These are phyloP conservation scores for Sclerotiophoma versabilis DNA, from an alignment of 2,329 filamentous ascomycete species.

Conservation along the genomic window DNA sequence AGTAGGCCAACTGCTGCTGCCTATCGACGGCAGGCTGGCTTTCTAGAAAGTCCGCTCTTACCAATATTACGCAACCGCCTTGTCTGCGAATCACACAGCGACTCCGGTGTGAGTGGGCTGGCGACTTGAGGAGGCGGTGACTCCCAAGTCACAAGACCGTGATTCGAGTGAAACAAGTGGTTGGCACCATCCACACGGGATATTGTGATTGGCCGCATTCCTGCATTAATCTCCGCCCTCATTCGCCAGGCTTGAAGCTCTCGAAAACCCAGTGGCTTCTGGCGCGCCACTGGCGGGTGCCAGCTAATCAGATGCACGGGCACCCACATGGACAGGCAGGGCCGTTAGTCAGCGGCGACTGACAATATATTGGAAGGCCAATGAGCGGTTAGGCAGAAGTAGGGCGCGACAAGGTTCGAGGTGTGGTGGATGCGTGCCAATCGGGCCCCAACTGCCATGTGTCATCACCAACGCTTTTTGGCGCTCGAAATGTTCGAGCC, in stretches of 20 bases:
- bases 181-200: conserved; percentile 20
- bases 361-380: conserved; percentile 39
- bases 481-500: conserved; percentile 36
- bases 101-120: conserved; percentile 22
- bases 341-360: conserved; percentile 39
- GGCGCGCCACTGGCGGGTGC: conserved; percentile 37
- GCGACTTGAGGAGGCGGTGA: conserved; percentile 25
- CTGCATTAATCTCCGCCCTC: conserved; percentile 39
- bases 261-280: conserved; percentile 41
- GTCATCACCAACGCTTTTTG: conserved; percentile 40
- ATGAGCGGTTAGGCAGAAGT: conserved; percentile 24
- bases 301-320: conserved; percentile 23
- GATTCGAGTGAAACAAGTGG: conserved; percentile 21
- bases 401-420: conserved; percentile 27
- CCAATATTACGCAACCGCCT: not conserved
- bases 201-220: conserved; percentile 39
- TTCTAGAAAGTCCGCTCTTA: conserved; percentile 4
- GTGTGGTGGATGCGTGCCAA: conserved; percentile 23
- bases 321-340: conserved; percentile 14
- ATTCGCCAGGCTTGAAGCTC: conserved; percentile 42
- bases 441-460: conserved; percentile 37
- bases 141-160: conserved; percentile 34
- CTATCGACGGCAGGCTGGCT: not conserved
- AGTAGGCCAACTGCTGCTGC: conserved; percentile 6
- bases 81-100: conserved; percentile 8